Conservation (phyloP, 345 rosid genomes). For the Moricandia arvensis region DNA sequence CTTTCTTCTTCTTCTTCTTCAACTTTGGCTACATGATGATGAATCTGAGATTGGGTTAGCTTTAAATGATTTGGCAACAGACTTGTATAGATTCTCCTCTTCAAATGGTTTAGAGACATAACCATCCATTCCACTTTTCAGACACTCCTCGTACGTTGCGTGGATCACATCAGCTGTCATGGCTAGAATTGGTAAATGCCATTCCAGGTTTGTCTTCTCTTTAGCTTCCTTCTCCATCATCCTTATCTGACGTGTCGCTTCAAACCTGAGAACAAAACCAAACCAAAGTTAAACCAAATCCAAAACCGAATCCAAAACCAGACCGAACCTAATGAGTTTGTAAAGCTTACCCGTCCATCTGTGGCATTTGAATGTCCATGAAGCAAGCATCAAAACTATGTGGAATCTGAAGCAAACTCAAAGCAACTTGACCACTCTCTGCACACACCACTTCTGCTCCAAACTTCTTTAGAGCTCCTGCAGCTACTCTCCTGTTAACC, state of each 20-base stretch:
- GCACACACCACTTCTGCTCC: constrained; percentile 91
- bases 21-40: constrained; percentile 9
- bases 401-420: constrained; percentile 69
- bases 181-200: constrained; percentile 89
- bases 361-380: constrained; percentile 99
- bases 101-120: constrained; percentile 95
- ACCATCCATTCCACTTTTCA: constrained; percentile 93
- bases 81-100: constrained; percentile 88
- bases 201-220: constrained; percentile 45
- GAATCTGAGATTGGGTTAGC: constrained; percentile 45
- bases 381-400: constrained; percentile 93
- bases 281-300: background rate
- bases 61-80: constrained; percentile 79
- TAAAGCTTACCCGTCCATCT: constrained; percentile 90
- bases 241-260: constrained; percentile 80
- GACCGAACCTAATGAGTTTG: background rate
- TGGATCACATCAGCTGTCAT: constrained; percentile 99
- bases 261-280: constrained; percentile 55
- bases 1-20: background rate
- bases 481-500: constrained; percentile 91
- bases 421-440: constrained; percentile 79
- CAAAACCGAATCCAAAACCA: background rate
- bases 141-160: constrained; percentile 80
- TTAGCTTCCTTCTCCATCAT: constrained; percentile 70
- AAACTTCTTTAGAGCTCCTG: constrained; percentile 89